Conservation (phyloP, 1,139 yeast species). For the Yamadazyma aaseri region DNA sequence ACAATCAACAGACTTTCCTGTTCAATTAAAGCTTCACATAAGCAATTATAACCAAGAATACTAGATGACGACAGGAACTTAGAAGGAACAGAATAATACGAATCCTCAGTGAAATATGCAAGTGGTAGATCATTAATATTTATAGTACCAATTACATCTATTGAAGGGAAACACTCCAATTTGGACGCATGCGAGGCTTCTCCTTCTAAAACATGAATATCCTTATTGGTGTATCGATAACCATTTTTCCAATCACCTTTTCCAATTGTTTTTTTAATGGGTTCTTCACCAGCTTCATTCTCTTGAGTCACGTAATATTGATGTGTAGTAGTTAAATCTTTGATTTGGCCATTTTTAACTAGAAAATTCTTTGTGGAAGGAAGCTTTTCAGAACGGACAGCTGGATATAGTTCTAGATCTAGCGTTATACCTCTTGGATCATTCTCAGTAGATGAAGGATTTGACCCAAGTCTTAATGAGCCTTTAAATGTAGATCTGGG, state of each 20-base stretch:
- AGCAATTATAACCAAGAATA: constrained; percentile 45
- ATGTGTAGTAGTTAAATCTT: constrained; percentile 20
- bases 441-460: constrained; percentile 13
- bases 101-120: constrained; percentile 57
- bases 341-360: constrained; percentile 15
- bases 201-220: constrained; percentile 34
- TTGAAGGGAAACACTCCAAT: constrained; percentile 46
- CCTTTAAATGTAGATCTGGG: constrained; percentile 42
- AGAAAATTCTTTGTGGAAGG: constrained; percentile 32
- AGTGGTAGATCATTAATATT: constrained; percentile 48
- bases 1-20: constrained; percentile 55
- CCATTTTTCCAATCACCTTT: constrained; percentile 42
- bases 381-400: constrained; percentile 47
- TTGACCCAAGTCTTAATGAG: constrained; percentile 37
- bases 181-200: constrained; percentile 43
- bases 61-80: constrained; percentile 34
- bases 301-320: constrained; percentile 16
- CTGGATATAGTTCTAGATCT: constrained; percentile 67
- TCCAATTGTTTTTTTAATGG: constrained; percentile 20
- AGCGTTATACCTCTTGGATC: constrained; percentile 21
- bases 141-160: constrained; percentile 68
- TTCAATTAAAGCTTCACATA: constrained; percentile 55
- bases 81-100: constrained; percentile 55
- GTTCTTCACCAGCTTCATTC: constrained; percentile 20
- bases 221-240: constrained; percentile 64